Conservation (phyloP, 169 alveolate species). For the Besnoitia besnoiti region DNA sequence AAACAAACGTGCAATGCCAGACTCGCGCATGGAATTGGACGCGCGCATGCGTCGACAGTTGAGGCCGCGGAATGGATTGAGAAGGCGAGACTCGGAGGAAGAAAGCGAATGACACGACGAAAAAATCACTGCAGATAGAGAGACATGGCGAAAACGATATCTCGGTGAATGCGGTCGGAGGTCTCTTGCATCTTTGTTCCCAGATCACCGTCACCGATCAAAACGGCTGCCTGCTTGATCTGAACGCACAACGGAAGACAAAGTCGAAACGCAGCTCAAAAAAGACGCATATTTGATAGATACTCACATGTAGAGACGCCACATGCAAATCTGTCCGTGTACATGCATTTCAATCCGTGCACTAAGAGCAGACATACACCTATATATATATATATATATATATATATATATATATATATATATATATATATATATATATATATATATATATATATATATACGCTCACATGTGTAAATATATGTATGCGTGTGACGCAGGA, state of each 20-base stretch:
- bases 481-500: no score
- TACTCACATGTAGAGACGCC: neutral
- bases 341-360: neutral
- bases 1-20: no score
- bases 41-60: no score
- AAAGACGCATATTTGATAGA: neutral
- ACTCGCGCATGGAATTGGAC: no score
- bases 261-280: neutral
- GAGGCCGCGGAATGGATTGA: no score
- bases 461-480: no score
- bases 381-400: neutral
- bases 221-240: constrained; percentile 84
- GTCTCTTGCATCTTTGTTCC: constrained; percentile 83
- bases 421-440: no score
- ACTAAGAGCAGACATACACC: neutral
- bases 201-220: constrained; percentile 88
- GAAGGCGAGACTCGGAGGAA: no score
- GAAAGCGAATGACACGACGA: no score
- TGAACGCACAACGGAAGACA: constrained; percentile 34
- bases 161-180: constrained; percentile 88
- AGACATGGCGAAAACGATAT: constrained; percentile 93
- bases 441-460: neutral
- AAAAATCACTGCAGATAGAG: constrained; percentile 81
- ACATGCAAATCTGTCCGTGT: neutral
- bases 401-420: neutral